Conservation (phyloP, 1,284 basidiomycete genomes). For the Pseudozyma pruni region DNA sequence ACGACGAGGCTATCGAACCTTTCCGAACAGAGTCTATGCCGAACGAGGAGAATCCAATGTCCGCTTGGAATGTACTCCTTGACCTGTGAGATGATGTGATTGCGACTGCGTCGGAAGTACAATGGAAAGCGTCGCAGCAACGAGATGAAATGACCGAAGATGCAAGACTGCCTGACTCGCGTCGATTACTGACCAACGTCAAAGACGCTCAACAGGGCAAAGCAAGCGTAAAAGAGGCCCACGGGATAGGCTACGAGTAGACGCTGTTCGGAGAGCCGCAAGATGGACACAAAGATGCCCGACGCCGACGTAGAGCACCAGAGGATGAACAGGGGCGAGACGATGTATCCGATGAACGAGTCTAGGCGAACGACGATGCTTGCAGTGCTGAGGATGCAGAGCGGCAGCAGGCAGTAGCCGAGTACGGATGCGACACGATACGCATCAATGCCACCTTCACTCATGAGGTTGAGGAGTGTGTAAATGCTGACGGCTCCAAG, state of each 20-base stretch:
- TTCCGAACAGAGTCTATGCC: too few species aligned
- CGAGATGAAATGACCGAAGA: too few species aligned
- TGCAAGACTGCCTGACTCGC: too few species aligned
- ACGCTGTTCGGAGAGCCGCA: slow-evolving; percentile 64
- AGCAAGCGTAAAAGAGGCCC: slow-evolving; percentile 65
- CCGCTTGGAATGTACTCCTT: too few species aligned
- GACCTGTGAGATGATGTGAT: too few species aligned
- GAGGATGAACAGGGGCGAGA: slow-evolving; percentile 65
- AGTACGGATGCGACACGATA: slow-evolving; percentile 95
- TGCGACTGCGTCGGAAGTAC: too few species aligned
- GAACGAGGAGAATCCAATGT: too few species aligned
- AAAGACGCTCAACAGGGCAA: slow-evolving; percentile 66
- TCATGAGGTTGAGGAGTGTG: slow-evolving; percentile 96
- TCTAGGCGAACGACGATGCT: slow-evolving; percentile 89
- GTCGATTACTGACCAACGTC: slow-evolving; percentile 37
- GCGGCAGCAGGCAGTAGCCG: slow-evolving; percentile 95
- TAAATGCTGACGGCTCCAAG: slow-evolving; percentile 95
- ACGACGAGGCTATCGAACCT: too few species aligned
- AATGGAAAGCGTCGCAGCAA: slow-evolving; percentile 2
- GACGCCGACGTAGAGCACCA: slow-evolving; percentile 66
- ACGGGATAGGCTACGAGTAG: slow-evolving; percentile 66
- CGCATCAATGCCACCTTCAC: slow-evolving; percentile 91
- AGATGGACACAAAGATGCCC: slow-evolving; percentile 67
- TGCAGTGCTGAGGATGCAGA: slow-evolving; percentile 92
- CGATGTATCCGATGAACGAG: slow-evolving; percentile 56